Evolutionary conservation across 352 stramenopile species (phyloP), one percentile per base, ranked within the genome.

Genomic region (Phytophthora pisi): DNA sequence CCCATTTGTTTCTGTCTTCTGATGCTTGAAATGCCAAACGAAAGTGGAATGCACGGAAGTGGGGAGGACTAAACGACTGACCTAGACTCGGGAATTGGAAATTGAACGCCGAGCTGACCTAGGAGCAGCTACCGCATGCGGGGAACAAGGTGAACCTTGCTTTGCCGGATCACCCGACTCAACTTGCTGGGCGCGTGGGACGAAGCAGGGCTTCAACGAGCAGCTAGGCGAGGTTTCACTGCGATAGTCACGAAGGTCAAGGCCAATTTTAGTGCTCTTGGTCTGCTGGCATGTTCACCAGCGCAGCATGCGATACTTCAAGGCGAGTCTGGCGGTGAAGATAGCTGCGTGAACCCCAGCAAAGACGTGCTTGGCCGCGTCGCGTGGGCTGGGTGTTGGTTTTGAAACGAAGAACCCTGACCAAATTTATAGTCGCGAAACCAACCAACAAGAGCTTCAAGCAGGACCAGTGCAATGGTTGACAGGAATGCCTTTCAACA

Each of bases 61-160:
- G 28, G 28, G 15, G 38, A 56, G 20, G n/a, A 50, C 18, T 26
- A 50, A 50, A 50, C 7, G 43, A 28, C 43, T 26, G 5, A 16
- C 16, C 36, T n/a, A 43, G 36, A 58, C 38, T 53, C 20, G 38
- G 43, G 23, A 24, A 42, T 46, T 23, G 38, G 20, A 52, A 42
- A 51, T 40, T 43, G 55, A 46, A 28, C 40, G 38, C 40, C 51
- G 23, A 53, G 43, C 26, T 58, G 38, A 55, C 15, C 51, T 45
- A 65, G 50, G 13, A 58, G 51, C 57, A 54, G 59, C 63, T 66
- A 63, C 62, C 20, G 68, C 68, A 75, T 75, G 63, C 68, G 63
- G 57, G 63, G 68, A 72, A 72, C 34, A 72, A 72, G 68, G 68
- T 31, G 52, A 75, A 75, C 57, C 63, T 72, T 68, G 59, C 68